Evolutionary conservation across 345 rosid genomes (phyloP).

Genomic region (Cardamine resedifolia): DNA sequence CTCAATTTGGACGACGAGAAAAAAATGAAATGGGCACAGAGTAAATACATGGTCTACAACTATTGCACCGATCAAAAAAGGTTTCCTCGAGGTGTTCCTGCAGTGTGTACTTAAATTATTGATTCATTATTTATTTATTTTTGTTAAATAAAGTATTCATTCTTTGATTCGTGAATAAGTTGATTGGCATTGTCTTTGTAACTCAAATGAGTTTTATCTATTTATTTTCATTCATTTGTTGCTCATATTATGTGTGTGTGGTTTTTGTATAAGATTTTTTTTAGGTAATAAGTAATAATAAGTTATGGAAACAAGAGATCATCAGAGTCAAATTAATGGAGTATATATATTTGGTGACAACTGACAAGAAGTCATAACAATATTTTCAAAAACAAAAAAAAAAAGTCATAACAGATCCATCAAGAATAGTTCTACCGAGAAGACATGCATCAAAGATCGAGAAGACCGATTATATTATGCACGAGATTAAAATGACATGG

Average conservation of each 20-base stretch:
- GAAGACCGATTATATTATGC: neutral
- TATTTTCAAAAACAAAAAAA: too few relatives aligned
- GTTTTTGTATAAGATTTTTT: neutral
- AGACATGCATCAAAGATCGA: neutral
- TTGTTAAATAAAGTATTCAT: conserved; percentile 8
- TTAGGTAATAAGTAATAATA: neutral
- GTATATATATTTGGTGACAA: neutral
- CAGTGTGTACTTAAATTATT: conserved; percentile 38
- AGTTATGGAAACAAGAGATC: neutral
- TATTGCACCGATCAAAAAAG: conserved; percentile 45
- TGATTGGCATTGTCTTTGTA: conserved; percentile 8
- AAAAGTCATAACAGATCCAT: neutral
- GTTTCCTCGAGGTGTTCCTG: conserved; percentile 52
- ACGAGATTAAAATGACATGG: neutral
- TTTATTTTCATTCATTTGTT: conserved; percentile 21
- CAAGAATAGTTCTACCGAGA: neutral
- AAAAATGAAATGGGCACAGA: conserved; percentile 46
- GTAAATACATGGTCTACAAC: conserved; percentile 54
- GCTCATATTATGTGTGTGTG: neutral
- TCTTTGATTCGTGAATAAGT: conserved; percentile 9
- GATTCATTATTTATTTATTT: too few relatives aligned
- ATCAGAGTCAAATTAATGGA: neutral
- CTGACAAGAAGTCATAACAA: too few relatives aligned
- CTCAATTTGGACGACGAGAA: conserved; percentile 31
- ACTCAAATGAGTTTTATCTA: neutral